Evolutionary conservation across 2,329 filamentous ascomycete species (phyloP).

Genomic region (Nemania sp.): DNA sequence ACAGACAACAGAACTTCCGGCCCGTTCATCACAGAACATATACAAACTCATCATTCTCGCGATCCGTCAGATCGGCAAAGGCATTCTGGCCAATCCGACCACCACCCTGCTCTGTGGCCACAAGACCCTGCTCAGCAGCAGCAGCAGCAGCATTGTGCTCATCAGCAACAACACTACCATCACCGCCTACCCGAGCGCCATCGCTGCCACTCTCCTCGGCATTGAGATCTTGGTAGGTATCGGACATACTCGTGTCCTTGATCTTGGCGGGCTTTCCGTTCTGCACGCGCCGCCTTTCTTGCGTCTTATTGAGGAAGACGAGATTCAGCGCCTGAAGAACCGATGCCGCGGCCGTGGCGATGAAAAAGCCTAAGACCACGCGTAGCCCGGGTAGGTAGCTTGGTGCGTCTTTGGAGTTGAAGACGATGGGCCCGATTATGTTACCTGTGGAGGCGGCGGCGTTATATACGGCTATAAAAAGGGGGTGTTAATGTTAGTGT

Average conservation of each 20-base stretch:
- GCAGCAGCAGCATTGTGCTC: too few relatives aligned
- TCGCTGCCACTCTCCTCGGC: slow-evolving; percentile 30
- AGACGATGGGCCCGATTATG: slow-evolving; percentile 68
- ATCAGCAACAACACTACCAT: slow-evolving; percentile 1
- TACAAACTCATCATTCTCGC: slow-evolving; percentile 70
- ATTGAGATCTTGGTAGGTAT: slow-evolving; percentile 47
- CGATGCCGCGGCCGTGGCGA: slow-evolving; percentile 56
- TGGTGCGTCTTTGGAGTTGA: slow-evolving; percentile 60
- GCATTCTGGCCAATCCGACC: slow-evolving; percentile 51
- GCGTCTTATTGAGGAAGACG: slow-evolving; percentile 58
- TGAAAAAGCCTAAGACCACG: slow-evolving; percentile 57
- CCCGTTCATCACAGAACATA: slow-evolving; percentile 26
- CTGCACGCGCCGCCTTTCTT: slow-evolving; percentile 56
- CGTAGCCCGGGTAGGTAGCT: slow-evolving; percentile 60
- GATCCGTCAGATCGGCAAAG: slow-evolving; percentile 64
- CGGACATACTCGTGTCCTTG: slow-evolving; percentile 63
- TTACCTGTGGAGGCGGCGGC: slow-evolving; percentile 65
- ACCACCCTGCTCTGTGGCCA: too few relatives aligned
- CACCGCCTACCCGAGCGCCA: slow-evolving; percentile 38
- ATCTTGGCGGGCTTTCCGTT: slow-evolving; percentile 65
- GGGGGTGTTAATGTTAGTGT: neutral
- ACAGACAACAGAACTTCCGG: too few relatives aligned
- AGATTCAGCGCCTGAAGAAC: slow-evolving; percentile 59
- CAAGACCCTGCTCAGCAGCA: neutral
- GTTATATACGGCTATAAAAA: slow-evolving; percentile 55